Percentiles rank a stretch among this genome's conserved stretches.
These are phyloP conservation scores for Lactarius deliciosus DNA, from an alignment of 768 basidiomycete species.

Conservation along the genomic window DNA sequence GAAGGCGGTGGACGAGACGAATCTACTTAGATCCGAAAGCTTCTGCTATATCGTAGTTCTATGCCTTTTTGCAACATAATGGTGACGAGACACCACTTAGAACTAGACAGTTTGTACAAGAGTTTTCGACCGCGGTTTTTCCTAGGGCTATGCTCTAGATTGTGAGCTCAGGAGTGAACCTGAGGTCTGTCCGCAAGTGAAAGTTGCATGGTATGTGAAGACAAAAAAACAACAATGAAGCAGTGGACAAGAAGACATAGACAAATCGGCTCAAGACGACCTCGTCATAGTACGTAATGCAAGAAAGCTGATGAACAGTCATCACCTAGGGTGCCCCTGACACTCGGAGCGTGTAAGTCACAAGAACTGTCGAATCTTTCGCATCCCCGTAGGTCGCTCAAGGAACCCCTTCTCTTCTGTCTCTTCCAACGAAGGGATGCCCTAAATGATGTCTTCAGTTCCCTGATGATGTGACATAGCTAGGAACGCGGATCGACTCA, in stretches of 20 bases:
- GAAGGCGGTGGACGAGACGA: slow-evolving; percentile 68
- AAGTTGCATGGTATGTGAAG: neutral
- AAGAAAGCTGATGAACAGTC: neutral
- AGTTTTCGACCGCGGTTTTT: no score
- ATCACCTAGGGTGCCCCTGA: neutral
- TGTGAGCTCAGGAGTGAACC: neutral
- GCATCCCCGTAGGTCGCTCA: slow-evolving; percentile 7
- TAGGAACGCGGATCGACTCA: slow-evolving; percentile 7
- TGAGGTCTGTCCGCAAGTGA: neutral
- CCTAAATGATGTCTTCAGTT: slow-evolving; percentile 6
- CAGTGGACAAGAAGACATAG: neutral
- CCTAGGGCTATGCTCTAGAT: neutral
- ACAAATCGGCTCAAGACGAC: neutral
- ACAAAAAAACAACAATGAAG: neutral
- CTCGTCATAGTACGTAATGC: neutral
- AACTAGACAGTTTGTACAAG: no score
- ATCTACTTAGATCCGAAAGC: slow-evolving; percentile 45
- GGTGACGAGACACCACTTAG: no score
- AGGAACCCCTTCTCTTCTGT: slow-evolving; percentile 24
- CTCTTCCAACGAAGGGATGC: slow-evolving; percentile 25
- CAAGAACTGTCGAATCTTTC: slow-evolving; percentile 18
- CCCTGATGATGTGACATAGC: neutral
- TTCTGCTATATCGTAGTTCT: neutral
- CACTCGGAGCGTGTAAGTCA: neutral
- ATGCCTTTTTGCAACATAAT: neutral